phyloP scores from a whole-genome alignment of 2,329 filamentous ascomycete genomes.

The Curvularia sp. region DNA sequence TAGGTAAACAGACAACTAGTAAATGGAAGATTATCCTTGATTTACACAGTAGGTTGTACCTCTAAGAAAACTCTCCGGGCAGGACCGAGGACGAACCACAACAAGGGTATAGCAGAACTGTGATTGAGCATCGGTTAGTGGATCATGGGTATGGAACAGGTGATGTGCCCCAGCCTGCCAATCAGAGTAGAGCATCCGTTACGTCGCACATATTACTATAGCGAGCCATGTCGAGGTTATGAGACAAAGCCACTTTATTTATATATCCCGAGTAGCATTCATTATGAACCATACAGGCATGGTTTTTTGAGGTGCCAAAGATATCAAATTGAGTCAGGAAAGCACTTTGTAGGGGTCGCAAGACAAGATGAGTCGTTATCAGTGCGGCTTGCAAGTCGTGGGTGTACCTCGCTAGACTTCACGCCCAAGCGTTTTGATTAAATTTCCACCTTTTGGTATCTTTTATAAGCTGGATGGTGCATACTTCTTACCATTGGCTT shows the following conservation, averaged over 20 bases:
- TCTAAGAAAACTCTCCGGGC: constrained; percentile 63
- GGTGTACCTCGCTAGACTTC: background rate
- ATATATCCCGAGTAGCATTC: no score
- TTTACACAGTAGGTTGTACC: no score
- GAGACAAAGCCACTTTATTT: background rate
- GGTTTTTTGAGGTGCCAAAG: background rate
- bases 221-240: constrained; percentile 3
- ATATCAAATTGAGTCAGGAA: background rate
- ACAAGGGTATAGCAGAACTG: constrained; percentile 60
- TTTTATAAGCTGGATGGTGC: background rate
- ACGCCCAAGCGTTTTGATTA: no score
- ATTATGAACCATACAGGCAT: background rate
- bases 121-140: constrained; percentile 56
- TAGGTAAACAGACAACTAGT: constrained; percentile 59
- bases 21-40: constrained; percentile 57
- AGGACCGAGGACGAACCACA: constrained; percentile 60
- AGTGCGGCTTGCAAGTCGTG: no score
- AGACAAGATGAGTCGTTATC: no score
- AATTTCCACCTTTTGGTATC: background rate
- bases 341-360: no score
- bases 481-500: background rate
- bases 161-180: constrained; percentile 28
- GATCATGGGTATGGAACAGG: constrained; percentile 58
- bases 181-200: constrained; percentile 23
- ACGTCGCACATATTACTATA: constrained; percentile 19